These are phyloP conservation scores for Candida xiaguanensis DNA, from an alignment of 805 yeast species.

Conservation along the genomic window DNA sequence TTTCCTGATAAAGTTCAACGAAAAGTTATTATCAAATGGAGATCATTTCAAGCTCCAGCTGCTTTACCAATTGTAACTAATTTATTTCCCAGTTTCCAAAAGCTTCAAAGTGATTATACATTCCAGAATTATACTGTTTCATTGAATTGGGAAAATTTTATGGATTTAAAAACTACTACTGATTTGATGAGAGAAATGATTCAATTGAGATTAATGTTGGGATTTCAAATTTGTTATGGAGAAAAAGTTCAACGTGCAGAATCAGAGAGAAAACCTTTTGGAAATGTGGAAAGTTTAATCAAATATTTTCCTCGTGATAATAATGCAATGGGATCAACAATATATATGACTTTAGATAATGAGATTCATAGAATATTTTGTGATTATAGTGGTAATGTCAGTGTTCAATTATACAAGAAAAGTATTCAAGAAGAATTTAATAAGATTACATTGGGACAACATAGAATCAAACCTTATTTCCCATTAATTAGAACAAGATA, in stretches of 20 bases:
- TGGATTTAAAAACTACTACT: slow-evolving; percentile 46
- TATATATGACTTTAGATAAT: slow-evolving; percentile 74
- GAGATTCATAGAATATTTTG: slow-evolving; percentile 82
- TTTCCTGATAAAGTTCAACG: slow-evolving; percentile 70
- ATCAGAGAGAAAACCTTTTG: slow-evolving; percentile 50
- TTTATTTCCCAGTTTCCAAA: slow-evolving; percentile 66
- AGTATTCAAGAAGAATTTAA: slow-evolving; percentile 9
- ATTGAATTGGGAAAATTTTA: slow-evolving; percentile 54
- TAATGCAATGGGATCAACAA: slow-evolving; percentile 52
- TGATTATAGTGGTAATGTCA: slow-evolving; percentile 67
- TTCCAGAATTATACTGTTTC: slow-evolving; percentile 81
- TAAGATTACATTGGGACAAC: slow-evolving; percentile 11
- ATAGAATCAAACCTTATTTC: slow-evolving; percentile 8
- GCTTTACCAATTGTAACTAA: slow-evolving; percentile 81
- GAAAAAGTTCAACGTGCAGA: slow-evolving; percentile 65
- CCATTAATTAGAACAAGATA: slow-evolving; percentile 72
- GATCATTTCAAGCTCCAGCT: slow-evolving; percentile 90
- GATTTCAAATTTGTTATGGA: slow-evolving; percentile 88
- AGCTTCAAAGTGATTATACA: slow-evolving; percentile 68
- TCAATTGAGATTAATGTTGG: slow-evolving; percentile 72
- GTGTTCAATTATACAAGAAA: slow-evolving; percentile 67
- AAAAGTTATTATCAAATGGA: slow-evolving; percentile 77
- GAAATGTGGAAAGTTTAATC: slow-evolving; percentile 51
- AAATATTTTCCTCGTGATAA: slow-evolving; percentile 48
- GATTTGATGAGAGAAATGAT: slow-evolving; percentile 84